Evolutionary conservation across 306 rosid species (phyloP).

Genomic region (Glycine soja): DNA sequence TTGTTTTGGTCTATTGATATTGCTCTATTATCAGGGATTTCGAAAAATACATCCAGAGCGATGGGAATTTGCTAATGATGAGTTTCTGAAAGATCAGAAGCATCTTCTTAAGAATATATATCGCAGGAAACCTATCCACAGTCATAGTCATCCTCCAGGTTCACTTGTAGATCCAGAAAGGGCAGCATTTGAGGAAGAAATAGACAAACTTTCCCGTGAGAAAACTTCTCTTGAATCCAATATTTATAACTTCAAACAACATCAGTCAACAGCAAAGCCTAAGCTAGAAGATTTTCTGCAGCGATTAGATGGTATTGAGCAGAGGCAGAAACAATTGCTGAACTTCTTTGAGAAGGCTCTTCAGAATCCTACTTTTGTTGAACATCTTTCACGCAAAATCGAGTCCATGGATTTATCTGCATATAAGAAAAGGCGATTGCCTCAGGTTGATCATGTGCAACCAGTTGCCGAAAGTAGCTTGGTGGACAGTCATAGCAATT

Average conservation of each 20-base stretch:
- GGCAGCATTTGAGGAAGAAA: constrained; percentile 86
- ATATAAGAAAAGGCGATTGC: constrained; percentile 90
- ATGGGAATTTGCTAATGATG: constrained; percentile 99
- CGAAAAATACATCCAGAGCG: constrained; percentile 89
- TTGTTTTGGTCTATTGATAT: constrained; percentile 29
- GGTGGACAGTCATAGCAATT: constrained; percentile 70
- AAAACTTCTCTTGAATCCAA: constrained; percentile 75
- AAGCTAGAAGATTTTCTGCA: constrained; percentile 66
- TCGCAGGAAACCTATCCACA: constrained; percentile 97
- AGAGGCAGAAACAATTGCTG: constrained; percentile 71
- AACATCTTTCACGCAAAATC: constrained; percentile 70
- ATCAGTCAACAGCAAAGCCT: constrained; percentile 61
- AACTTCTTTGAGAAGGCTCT: constrained; percentile 70
- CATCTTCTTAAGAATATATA: constrained; percentile 93
- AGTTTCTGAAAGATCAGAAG: constrained; percentile 85
- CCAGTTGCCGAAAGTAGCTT: constrained; percentile 64
- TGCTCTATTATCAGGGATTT: constrained; percentile 73
- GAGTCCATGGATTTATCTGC: constrained; percentile 84
- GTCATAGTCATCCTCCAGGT: constrained; percentile 95
- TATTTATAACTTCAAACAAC: constrained; percentile 64
- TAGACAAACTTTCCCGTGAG: constrained; percentile 75
- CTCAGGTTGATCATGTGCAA: constrained; percentile 61
- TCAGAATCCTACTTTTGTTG: constrained; percentile 70
- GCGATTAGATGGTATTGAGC: constrained; percentile 68
- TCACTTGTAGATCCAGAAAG: constrained; percentile 81